A percentile compares a stretch with the other conserved stretches of the same genome.
Evolutionary conservation across 257 asterid species (phyloP).

Genomic region (Haberlea rhodopensis): DNA sequence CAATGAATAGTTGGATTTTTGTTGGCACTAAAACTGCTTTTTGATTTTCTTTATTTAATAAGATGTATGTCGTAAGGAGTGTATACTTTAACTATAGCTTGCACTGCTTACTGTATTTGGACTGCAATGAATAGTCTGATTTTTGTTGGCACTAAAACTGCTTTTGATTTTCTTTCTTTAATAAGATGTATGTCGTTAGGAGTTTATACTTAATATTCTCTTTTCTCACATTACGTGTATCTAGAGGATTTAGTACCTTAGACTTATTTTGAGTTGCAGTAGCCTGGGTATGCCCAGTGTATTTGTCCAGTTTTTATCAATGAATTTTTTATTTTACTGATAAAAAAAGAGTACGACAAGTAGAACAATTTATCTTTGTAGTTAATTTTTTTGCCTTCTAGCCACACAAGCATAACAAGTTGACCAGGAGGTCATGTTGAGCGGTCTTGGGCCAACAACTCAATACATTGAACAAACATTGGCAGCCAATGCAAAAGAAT

Average conservation of each 20-base stretch:
- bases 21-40: not conserved
- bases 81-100: no score
- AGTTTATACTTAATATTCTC: not conserved
- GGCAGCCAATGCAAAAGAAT: constrained; percentile 13
- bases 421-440: not conserved
- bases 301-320: not conserved
- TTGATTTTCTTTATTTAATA: no score
- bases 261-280: not conserved
- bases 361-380: not conserved
- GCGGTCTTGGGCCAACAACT: not conserved
- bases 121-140: no score
- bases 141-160: no score
- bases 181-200: not conserved
- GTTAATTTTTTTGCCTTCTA: not conserved
- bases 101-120: no score
- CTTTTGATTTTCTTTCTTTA: no score
- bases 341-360: no score
- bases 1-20: no score
- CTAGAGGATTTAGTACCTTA: not conserved
- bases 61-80: no score
- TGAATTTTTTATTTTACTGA: not conserved
- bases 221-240: not conserved
- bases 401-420: constrained; percentile 9
- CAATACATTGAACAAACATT: constrained; percentile 14
- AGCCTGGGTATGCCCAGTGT: not conserved